These are phyloP conservation scores for Fonsecaea pedrosoi DNA, from an alignment of 2,329 filamentous ascomycete species.

Conservation along the genomic window DNA sequence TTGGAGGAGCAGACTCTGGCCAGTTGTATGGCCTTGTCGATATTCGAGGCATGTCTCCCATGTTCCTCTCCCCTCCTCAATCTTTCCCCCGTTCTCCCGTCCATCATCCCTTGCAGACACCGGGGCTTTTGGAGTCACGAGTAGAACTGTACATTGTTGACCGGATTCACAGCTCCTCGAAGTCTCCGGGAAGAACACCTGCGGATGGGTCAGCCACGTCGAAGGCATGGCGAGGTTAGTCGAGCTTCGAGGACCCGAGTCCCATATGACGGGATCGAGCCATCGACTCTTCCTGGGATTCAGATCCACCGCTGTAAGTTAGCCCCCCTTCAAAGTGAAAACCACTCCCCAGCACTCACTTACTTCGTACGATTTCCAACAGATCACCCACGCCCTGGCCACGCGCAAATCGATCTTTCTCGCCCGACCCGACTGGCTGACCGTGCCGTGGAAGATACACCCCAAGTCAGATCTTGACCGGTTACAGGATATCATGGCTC, in stretches of 20 bases:
- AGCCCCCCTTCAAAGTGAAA: background rate
- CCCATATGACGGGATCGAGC: constrained; percentile 43
- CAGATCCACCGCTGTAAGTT: constrained; percentile 37
- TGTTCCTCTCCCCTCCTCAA: too few relatives aligned
- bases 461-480: constrained; percentile 38
- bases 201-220: constrained; percentile 26
- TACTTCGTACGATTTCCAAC: background rate
- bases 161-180: constrained; percentile 16
- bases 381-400: constrained; percentile 43
- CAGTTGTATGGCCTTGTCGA: constrained; percentile 22
- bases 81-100: too few relatives aligned
- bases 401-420: constrained; percentile 41
- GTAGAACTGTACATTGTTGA: background rate
- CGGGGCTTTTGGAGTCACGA: too few relatives aligned
- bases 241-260: constrained; percentile 44
- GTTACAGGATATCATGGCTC: constrained; percentile 24
- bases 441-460: constrained; percentile 41
- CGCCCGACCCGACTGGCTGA: constrained; percentile 42
- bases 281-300: constrained; percentile 46
- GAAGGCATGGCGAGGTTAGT: constrained; percentile 38
- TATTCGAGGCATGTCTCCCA: constrained; percentile 17
- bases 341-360: background rate
- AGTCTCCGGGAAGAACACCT: constrained; percentile 13
- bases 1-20: constrained; percentile 29
- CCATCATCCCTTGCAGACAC: too few relatives aligned